Percentiles rank a stretch among this genome's conserved stretches.
Conservation (phyloP, 345 rosid genomes). For the Combretum micranthum region DNA sequence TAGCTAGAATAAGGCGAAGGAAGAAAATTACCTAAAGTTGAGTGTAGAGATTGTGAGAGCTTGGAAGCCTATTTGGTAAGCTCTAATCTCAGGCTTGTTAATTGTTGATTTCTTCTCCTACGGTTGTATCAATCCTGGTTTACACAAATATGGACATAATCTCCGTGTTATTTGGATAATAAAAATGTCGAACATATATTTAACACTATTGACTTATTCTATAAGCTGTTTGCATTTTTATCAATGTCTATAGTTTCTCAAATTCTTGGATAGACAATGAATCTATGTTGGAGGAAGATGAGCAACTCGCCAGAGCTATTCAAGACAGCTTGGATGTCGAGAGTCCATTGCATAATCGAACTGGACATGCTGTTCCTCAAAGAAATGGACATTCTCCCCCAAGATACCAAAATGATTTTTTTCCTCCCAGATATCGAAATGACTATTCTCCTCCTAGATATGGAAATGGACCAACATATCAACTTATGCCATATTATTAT, state of each 20-base stretch:
- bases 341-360: slow-evolving; percentile 38
- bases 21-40: no score
- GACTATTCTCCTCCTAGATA: slow-evolving; percentile 6
- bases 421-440: slow-evolving; percentile 1
- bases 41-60: no score
- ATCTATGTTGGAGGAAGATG: slow-evolving; percentile 70
- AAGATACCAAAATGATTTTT: not conserved
- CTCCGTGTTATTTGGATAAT: not conserved
- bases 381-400: slow-evolving; percentile 21
- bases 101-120: no score
- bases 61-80: no score
- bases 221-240: slow-evolving; percentile 3
- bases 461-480: slow-evolving; percentile 22
- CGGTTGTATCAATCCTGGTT: no score
- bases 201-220: not conserved
- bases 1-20: no score
- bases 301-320: slow-evolving; percentile 81
- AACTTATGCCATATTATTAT: slow-evolving; percentile 39
- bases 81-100: no score
- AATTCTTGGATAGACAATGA: slow-evolving; percentile 44
- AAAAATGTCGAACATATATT: not conserved
- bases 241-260: slow-evolving; percentile 13
- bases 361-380: slow-evolving; percentile 15
- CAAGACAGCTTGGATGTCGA: slow-evolving; percentile 78
- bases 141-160: no score